A percentile compares a stretch with the other conserved stretches of the same genome.
phyloP scores from a whole-genome alignment of 2,329 filamentous ascomycete species.

The Pseudocercospora pini-densiflorae region DNA sequence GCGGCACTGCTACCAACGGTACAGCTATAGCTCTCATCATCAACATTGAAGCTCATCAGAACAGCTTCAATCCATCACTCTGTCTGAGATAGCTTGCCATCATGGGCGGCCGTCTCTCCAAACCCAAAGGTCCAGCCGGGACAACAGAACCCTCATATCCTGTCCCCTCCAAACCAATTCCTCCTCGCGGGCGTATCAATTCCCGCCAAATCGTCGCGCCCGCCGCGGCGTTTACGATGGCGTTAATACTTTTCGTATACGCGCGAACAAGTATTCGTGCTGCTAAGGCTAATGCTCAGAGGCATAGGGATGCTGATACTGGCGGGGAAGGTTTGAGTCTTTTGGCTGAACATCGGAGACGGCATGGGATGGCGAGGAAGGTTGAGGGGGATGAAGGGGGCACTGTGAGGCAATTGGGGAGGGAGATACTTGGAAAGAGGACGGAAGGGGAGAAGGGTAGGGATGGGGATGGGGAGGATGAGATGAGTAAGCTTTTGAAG shows the following conservation, averaged over 20 bases:
- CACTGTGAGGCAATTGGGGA: slow-evolving; percentile 41
- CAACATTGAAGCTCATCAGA: background rate
- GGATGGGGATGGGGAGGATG: slow-evolving; percentile 27
- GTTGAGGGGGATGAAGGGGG: slow-evolving; percentile 48
- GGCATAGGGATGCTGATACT: slow-evolving; percentile 61
- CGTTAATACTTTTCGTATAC: slow-evolving; percentile 64
- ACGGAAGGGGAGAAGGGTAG: slow-evolving; percentile 26
- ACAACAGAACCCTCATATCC: slow-evolving; percentile 50
- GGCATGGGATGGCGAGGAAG: slow-evolving; percentile 56
- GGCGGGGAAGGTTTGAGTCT: slow-evolving; percentile 55
- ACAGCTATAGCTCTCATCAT: background rate
- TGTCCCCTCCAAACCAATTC: slow-evolving; percentile 32
- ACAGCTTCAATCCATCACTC: no score
- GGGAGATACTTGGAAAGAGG: slow-evolving; percentile 33
- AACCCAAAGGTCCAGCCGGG: slow-evolving; percentile 49
- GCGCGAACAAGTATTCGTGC: slow-evolving; percentile 67
- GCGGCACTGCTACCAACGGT: background rate
- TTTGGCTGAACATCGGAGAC: slow-evolving; percentile 58
- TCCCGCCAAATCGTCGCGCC: slow-evolving; percentile 59
- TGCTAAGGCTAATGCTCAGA: slow-evolving; percentile 68
- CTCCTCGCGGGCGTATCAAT: slow-evolving; percentile 39
- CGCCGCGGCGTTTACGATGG: slow-evolving; percentile 67
- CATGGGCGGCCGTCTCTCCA: slow-evolving; percentile 55
- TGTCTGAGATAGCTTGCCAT: background rate
- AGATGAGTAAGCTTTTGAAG: slow-evolving; percentile 38